Evolutionary conservation across 2,329 filamentous ascomycete genomes (phyloP).

Genomic region (Ophiosphaerella narmari): DNA sequence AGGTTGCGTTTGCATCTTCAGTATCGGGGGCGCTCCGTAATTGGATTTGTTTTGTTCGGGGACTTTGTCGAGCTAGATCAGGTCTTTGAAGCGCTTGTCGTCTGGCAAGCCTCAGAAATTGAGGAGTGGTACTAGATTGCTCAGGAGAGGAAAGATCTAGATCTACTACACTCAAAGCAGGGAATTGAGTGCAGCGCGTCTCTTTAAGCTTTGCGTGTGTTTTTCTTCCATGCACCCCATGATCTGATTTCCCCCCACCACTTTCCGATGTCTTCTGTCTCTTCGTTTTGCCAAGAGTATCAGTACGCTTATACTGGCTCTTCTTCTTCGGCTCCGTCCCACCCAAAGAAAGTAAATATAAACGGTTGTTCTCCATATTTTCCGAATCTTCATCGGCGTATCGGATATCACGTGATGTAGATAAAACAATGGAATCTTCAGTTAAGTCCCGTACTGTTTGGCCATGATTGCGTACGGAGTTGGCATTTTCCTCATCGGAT

Average conservation of each 20-base stretch:
- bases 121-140: conserved; percentile 47
- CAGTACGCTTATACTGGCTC: conserved; percentile 45
- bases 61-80: conserved; percentile 58
- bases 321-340: conserved; percentile 31
- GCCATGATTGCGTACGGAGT: conserved; percentile 2
- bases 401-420: conserved; percentile 30
- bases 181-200: conserved; percentile 21
- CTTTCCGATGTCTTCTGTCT: conserved; percentile 14
- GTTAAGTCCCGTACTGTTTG: conserved; percentile 23
- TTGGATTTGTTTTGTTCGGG: conserved; percentile 56
- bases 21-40: conserved; percentile 60
- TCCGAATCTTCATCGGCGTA: conserved; percentile 39
- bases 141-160: conserved; percentile 42
- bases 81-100: conserved; percentile 55
- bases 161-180: conserved; percentile 58
- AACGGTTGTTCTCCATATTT: conserved; percentile 52
- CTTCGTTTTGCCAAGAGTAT: conserved; percentile 34
- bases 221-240: conserved; percentile 2
- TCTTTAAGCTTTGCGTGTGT: conserved; percentile 15
- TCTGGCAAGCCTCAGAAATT: conserved; percentile 61
- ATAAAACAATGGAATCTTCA: conserved; percentile 23
- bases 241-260: conserved; percentile 1
- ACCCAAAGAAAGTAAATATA: conserved; percentile 43
- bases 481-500: conserved; percentile 29
- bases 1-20: conserved; percentile 55